Conservation (phyloP, 495 filamentous ascomycete species). For the Aspergillus bridgeri region DNA sequence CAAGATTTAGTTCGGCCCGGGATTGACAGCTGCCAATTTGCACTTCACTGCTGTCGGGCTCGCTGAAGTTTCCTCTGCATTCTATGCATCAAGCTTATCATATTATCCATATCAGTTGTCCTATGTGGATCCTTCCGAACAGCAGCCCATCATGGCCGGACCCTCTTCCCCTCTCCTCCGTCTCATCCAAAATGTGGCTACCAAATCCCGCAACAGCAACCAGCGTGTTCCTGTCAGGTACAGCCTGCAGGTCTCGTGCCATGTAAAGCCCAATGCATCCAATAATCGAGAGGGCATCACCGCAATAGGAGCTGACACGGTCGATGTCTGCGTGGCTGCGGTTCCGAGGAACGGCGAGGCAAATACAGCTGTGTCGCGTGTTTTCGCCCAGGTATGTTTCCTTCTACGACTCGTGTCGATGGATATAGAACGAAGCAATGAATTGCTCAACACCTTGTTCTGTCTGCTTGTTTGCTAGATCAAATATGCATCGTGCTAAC, state of each 20-base stretch:
- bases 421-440: neutral
- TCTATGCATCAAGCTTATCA: neutral
- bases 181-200: constrained; percentile 16
- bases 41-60: neutral
- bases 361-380: constrained; percentile 60
- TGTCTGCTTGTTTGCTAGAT: neutral
- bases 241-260: constrained; percentile 49
- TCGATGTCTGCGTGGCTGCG: constrained; percentile 61
- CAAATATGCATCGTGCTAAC: constrained; percentile 10
- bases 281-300: constrained; percentile 57
- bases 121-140: neutral
- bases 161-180: constrained; percentile 21
- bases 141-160: constrained; percentile 9
- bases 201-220: constrained; percentile 9
- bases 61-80: neutral
- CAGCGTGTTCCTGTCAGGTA: constrained; percentile 13
- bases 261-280: constrained; percentile 62
- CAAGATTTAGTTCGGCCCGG: neutral
- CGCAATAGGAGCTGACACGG: constrained; percentile 47
- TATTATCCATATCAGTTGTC: neutral
- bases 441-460: neutral
- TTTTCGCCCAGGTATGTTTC: constrained; percentile 57
- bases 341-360: constrained; percentile 63
- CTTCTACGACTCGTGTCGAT: neutral
- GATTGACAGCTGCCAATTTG: neutral